Evolutionary conservation across 305 asterid species (phyloP).

Genomic region (Withania somnifera): DNA sequence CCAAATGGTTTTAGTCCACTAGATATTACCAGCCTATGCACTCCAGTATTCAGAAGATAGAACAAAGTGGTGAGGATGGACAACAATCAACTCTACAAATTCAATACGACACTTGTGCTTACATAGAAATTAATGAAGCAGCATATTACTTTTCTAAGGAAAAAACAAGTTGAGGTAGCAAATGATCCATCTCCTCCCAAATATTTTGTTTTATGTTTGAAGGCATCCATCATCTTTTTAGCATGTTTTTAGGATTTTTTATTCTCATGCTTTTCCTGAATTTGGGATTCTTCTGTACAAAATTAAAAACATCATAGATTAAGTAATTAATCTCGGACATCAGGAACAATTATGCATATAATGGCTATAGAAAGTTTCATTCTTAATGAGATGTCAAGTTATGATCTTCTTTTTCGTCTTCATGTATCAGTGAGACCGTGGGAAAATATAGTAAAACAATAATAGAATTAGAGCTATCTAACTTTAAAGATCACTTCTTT

Average conservation of each 20-base stretch:
- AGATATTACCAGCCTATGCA: too few species aligned
- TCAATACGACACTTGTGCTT: too few species aligned
- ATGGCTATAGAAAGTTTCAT: background rate
- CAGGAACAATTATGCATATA: background rate
- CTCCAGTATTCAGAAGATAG: too few species aligned
- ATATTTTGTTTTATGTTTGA: conserved; percentile 75
- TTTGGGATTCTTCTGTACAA: conserved; percentile 58
- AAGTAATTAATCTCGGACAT: background rate
- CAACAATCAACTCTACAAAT: too few species aligned
- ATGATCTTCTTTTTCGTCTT: conserved; percentile 19
- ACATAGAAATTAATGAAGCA: too few species aligned
- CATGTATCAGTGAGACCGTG: conserved; percentile 12
- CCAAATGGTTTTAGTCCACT: too few species aligned
- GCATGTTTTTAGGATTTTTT: conserved; percentile 72
- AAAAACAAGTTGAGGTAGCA: too few species aligned
- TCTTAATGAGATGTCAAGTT: conserved; percentile 5
- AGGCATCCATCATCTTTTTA: conserved; percentile 76
- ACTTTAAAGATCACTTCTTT: too few species aligned
- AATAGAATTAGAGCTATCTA: background rate
- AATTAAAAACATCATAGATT: background rate
- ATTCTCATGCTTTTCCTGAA: conserved; percentile 73
- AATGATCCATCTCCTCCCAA: conserved; percentile 99
- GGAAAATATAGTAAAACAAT: background rate
- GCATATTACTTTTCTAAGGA: too few species aligned
- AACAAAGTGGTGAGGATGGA: too few species aligned